phyloP scores from a whole-genome alignment of 305 asterid genomes.

The Nicotiana rustica region DNA sequence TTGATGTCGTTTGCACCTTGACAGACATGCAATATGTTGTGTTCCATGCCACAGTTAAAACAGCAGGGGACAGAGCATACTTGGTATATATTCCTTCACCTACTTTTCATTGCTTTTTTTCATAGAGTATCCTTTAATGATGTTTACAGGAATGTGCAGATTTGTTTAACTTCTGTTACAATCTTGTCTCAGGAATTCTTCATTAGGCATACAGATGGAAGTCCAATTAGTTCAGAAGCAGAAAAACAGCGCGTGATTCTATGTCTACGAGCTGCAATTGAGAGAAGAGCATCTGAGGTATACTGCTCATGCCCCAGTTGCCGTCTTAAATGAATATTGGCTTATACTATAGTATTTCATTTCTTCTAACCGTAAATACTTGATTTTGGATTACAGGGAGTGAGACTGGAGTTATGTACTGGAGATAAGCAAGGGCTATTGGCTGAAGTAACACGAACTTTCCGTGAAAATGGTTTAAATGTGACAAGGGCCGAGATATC shows the following conservation, averaged over 20 bases:
- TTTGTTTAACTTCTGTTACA: neutral
- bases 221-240: constrained; percentile 87
- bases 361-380: neutral
- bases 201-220: constrained; percentile 85
- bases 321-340: constrained; percentile 5
- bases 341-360: too few relatives aligned
- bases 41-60: constrained; percentile 74
- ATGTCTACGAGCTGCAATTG: constrained; percentile 80
- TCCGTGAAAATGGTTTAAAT: constrained; percentile 87
- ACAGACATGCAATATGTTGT: constrained; percentile 81
- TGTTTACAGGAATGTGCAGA: neutral
- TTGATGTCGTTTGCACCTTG: constrained; percentile 76
- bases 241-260: constrained; percentile 89
- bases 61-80: constrained; percentile 60
- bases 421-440: constrained; percentile 70
- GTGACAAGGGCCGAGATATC: constrained; percentile 90
- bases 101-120: neutral
- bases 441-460: constrained; percentile 88
- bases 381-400: constrained; percentile 57
- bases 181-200: constrained; percentile 74
- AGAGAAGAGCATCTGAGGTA: constrained; percentile 93
- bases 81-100: constrained; percentile 51
- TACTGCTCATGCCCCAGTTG: neutral
- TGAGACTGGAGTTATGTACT: constrained; percentile 77
- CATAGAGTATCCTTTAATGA: neutral